Conservation (phyloP, 305 asterid genomes). For the Fraxinus greggii region DNA sequence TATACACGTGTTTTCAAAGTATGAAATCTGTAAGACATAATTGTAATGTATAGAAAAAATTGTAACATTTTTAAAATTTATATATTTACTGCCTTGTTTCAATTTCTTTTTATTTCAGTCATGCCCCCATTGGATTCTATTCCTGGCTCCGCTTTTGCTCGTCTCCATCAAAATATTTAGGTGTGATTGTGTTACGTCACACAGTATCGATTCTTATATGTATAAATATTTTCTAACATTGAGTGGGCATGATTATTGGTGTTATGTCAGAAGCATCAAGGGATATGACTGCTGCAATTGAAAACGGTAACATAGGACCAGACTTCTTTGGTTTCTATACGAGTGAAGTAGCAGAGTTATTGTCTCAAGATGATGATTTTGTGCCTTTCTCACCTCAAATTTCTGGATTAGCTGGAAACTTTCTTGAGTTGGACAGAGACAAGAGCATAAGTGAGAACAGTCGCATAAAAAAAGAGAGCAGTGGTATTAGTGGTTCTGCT, state of each 20-base stretch:
- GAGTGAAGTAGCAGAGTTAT: slow-evolving; percentile 43
- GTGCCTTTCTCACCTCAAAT: slow-evolving; percentile 34
- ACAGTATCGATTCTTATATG: neutral
- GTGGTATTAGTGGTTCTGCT: slow-evolving; percentile 20
- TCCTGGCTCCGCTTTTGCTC: neutral
- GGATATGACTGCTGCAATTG: slow-evolving; percentile 27
- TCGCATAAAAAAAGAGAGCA: slow-evolving; percentile 21
- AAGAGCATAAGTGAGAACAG: slow-evolving; percentile 25
- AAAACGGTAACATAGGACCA: slow-evolving; percentile 41
- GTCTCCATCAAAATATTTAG: neutral
- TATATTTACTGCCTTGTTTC: neutral
- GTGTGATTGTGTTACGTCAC: neutral
- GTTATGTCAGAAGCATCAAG: slow-evolving; percentile 39
- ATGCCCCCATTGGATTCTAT: neutral
- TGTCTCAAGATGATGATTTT: slow-evolving; percentile 50
- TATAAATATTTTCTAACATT: neutral
- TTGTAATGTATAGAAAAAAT: neutral
- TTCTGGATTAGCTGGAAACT: slow-evolving; percentile 24
- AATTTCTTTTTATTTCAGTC: neutral
- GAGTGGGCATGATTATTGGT: neutral
- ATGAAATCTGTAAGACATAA: neutral
- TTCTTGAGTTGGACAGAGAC: slow-evolving; percentile 22
- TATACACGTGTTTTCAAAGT: neutral
- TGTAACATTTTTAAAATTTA: neutral
- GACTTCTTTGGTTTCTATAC: slow-evolving; percentile 67